Conservation (phyloP, 2,329 filamentous ascomycete species). For the Colletotrichum chlorophyti region DNA sequence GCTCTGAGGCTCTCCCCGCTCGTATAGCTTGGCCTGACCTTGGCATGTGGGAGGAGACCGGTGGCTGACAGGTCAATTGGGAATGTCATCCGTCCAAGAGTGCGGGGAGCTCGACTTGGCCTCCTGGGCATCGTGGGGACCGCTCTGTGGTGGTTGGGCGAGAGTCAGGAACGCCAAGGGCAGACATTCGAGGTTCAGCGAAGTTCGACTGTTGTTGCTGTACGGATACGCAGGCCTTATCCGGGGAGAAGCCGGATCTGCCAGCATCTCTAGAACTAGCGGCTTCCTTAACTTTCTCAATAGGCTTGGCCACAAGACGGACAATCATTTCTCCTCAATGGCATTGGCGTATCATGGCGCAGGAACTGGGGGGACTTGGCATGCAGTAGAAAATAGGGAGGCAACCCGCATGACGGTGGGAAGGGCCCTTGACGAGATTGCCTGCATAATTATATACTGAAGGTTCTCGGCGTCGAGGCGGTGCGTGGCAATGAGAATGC, state of each 20-base stretch:
- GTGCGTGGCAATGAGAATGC: too few relatives aligned
- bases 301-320: background rate
- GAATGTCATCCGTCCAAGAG: background rate
- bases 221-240: background rate
- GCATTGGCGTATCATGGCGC: too few relatives aligned
- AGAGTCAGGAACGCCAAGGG: background rate
- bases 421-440: too few relatives aligned
- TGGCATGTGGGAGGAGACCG: constrained; percentile 2
- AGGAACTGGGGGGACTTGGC: background rate
- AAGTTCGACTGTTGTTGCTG: background rate
- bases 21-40: constrained; percentile 6
- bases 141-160: too few relatives aligned
- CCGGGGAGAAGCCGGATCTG: background rate
- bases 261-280: too few relatives aligned
- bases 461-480: too few relatives aligned
- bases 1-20: constrained; percentile 17
- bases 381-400: too few relatives aligned
- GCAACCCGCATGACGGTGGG: background rate
- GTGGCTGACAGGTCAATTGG: background rate
- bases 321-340: background rate
- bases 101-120: background rate
- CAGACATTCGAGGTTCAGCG: background rate
- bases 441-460: too few relatives aligned
- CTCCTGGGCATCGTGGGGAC: background rate
- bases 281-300: too few relatives aligned